Base-by-base conservation (phyloP, 2,329 filamentous ascomycete genomes). In the Xylariaceae sp. region DNA sequence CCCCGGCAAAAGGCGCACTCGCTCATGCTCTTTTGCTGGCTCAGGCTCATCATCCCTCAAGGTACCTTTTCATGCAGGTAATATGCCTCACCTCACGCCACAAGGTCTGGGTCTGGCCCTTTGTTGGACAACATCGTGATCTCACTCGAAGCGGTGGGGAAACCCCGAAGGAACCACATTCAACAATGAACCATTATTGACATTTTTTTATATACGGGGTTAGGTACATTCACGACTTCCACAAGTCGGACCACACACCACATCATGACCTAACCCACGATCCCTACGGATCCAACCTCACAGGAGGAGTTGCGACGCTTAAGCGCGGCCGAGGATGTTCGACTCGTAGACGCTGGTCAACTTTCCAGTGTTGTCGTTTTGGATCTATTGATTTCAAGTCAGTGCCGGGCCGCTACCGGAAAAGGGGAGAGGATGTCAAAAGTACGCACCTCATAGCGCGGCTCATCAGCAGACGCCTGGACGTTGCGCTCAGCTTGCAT, bases 321-420 rank as follows among this genome's bases (percentile, higher is more conserved):
- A 67, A 44, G 61, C 67, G 8, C 58, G 48, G 2, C 66, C 64
- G 6, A 70, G 60, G 34, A 70, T 64, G 56, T 69, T 70, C 53
- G 63, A 63, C 64, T 70, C 68, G 60, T 67, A 68, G 17, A 70
- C 52, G 30, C 65, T 64, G 1, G 68, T 67, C 53, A 63, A 1
- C 55, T 68, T 70, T 7, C 68, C 68, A 2, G 68, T 70, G 51
- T 67, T 68, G 17, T 70, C 66, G n/a, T 70, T 70, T 54, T 62
- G 58, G 49, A 69, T 69, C 68, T 70, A 13, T 4, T 9, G 3
- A 56, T 52, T 15, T 17, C 0, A 35, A 51, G 37, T 23, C 5
- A 48, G 5, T 17, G 18, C 48, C 48, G 37, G 13, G 7, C 37
- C 37, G 37, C 10, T 50, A 10, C 7, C 48, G 11, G 3, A 4